Percentiles rank a stretch among this genome's conserved stretches.
These are phyloP conservation scores for Claviceps spartinae DNA, from an alignment of 2,329 filamentous ascomycete genomes.

Conservation along the genomic window DNA sequence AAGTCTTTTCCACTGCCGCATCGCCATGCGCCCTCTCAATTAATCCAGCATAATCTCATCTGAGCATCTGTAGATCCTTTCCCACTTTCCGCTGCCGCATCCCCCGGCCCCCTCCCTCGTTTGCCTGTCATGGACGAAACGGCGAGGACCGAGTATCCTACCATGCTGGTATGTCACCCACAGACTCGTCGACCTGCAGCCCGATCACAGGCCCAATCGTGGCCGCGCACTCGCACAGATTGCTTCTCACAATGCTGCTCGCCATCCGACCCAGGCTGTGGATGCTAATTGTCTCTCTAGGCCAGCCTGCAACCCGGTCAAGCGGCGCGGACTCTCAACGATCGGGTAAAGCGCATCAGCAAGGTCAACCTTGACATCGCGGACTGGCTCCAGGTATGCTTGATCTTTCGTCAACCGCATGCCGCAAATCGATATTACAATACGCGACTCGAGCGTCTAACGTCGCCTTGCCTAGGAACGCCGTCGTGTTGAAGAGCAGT, in stretches of 20 bases:
- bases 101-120: neutral
- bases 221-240: neutral
- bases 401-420: neutral
- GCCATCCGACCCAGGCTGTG: neutral
- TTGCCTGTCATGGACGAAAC: slow-evolving; percentile 55
- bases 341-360: slow-evolving; percentile 75
- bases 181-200: slow-evolving; percentile 2
- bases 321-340: slow-evolving; percentile 69
- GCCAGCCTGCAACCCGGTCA: slow-evolving; percentile 67
- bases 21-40: slow-evolving; percentile 11
- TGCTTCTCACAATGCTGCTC: too few relatives aligned
- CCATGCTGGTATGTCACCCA: slow-evolving; percentile 64
- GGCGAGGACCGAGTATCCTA: slow-evolving; percentile 81
- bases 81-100: neutral
- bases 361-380: slow-evolving; percentile 83
- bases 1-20: slow-evolving; percentile 3
- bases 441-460: slow-evolving; percentile 1
- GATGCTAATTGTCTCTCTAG: slow-evolving; percentile 30
- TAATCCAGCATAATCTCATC: slow-evolving; percentile 10
- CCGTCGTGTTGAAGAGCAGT: slow-evolving; percentile 79
- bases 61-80: slow-evolving; percentile 15
- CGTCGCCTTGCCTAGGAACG: slow-evolving; percentile 52
- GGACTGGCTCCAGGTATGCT: slow-evolving; percentile 83
- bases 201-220: neutral
- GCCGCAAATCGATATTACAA: neutral